Conservation (phyloP, 2,329 filamentous ascomycete species). For the Coniochaeta prunicola region DNA sequence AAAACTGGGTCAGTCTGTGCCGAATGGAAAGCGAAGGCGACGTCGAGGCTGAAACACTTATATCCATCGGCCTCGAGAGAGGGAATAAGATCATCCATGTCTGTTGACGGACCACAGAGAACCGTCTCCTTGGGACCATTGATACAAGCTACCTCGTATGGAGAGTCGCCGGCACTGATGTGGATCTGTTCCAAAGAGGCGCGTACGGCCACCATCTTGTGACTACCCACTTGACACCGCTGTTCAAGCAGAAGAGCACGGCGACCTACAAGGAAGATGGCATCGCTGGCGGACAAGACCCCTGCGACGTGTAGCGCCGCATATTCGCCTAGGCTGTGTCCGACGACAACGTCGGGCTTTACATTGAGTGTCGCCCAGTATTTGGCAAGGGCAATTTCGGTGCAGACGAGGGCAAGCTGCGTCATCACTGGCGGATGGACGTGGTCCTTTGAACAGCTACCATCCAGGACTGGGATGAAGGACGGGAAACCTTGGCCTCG, state of each 20-base stretch:
- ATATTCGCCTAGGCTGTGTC: conserved; percentile 55
- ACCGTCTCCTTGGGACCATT: conserved; percentile 59
- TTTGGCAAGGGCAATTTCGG: conserved; percentile 34
- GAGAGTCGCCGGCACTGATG: conserved; percentile 15
- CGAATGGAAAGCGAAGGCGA: conserved; percentile 29
- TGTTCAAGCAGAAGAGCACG: conserved; percentile 49
- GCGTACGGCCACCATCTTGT: conserved; percentile 26
- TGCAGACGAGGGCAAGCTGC: conserved; percentile 30
- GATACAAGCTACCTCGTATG: conserved; percentile 46
- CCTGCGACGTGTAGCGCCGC: conserved; percentile 54
- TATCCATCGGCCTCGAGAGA: conserved; percentile 6
- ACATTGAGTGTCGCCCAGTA: conserved; percentile 32
- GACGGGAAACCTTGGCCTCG: conserved; percentile 22
- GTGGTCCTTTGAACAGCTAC: conserved; percentile 6
- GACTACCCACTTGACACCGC: conserved; percentile 35
- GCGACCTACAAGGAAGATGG: conserved; percentile 53
- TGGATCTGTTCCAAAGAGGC: conserved; percentile 18
- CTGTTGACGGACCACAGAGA: conserved; percentile 41
- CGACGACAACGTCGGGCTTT: conserved; percentile 34
- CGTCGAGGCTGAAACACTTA: conserved; percentile 26
- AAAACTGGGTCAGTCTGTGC: conserved; percentile 31
- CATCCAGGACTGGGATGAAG: conserved; percentile 36
- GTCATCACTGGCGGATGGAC: conserved; percentile 12
- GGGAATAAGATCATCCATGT: conserved; percentile 29
- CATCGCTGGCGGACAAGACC: conserved; percentile 53